These are phyloP conservation scores for Hansenula sp. DNA, from an alignment of 1,139 yeast genomes.

Conservation along the genomic window DNA sequence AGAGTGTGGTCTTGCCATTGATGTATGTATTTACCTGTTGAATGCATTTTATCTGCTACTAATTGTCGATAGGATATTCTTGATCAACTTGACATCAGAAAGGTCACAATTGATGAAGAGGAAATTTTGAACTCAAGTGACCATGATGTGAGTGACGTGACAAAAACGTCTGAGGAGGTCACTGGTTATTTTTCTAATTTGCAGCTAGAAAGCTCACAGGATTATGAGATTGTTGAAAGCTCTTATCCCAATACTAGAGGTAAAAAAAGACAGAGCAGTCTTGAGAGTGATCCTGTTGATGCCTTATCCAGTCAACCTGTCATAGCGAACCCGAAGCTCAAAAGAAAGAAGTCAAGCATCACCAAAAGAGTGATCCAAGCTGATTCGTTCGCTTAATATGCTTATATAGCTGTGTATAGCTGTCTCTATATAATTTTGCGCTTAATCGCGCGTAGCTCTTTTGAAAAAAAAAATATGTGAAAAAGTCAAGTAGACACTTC, in stretches of 20 bases:
- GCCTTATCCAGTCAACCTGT: neutral
- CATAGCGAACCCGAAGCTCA: neutral
- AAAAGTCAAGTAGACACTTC: no score
- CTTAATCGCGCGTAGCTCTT: no score
- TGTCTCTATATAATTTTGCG: no score
- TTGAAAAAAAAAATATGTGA: neutral
- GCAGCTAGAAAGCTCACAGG: constrained; percentile 7
- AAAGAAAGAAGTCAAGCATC: neutral
- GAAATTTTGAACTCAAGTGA: constrained; percentile 10
- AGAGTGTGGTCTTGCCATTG: constrained; percentile 12
- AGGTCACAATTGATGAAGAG: neutral
- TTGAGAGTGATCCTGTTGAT: neutral
- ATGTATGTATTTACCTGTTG: constrained; percentile 8
- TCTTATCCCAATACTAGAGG: neutral
- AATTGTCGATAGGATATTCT: neutral
- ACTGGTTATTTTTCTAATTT: constrained; percentile 7
- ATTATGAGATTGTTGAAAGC: constrained; percentile 1
- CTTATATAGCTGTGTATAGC: neutral
- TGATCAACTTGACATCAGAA: neutral
- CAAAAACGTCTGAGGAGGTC: constrained; percentile 5
- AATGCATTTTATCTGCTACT: constrained; percentile 1
- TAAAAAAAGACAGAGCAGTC: neutral
- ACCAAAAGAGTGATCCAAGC: neutral
- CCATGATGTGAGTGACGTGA: neutral
- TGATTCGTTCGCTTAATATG: neutral